Base-by-base conservation (phyloP, 306 rosid species). In the Glycine tomentella region DNA sequence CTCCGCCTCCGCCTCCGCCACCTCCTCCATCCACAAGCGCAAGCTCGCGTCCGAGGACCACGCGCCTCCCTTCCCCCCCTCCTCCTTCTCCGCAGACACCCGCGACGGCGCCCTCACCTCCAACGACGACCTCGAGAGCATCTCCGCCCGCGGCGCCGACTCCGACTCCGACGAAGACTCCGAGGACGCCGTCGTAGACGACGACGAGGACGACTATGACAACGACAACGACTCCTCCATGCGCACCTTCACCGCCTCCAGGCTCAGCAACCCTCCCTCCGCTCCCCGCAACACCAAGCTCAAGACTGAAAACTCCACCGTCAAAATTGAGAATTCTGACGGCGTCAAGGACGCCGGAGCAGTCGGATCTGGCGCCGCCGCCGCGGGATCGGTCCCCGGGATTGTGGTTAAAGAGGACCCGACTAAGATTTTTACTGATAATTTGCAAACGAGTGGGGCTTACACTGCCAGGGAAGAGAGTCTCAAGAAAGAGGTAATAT, bases 111-210 rank as follows among this genome's bases (percentile, higher is more conserved):
- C 97, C 0, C 70, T 95, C 69, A 95, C 98, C 15, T 88, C 98
- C 76, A 95, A 92, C 46, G 99, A 95, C 79, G 98, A 93, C 72
- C 97, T 95, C 64, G 97, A 93, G 87, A 95, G 99, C 90, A 96
- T 96, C 45, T 96, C 99, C 14, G 97, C 93, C 20, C 91, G 97
- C 2, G 94, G 98, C 5, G 91, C 91, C 5, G 98, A 90, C 48
- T 91, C 90, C 20, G 97, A 93, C 64, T 93, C 97, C 64, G 98
- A 95, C 61, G 96, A 91, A 0, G 94, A 92, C n/a, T 93, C 97
- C 40, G 98, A 92, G 33, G 88, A 86, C 20, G 91, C 90, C 34
- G 94, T 84, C 4, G 94, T 89, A 51, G 97, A 89, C 20, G 91
- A 90, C 13, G 97, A 93, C 10, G 90, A 88, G 68, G 94, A 91